A percentile compares a stretch with the other conserved stretches of the same genome.
These are phyloP conservation scores for Alternaria arbusti DNA, from an alignment of 2,329 filamentous ascomycete species.

Conservation along the genomic window DNA sequence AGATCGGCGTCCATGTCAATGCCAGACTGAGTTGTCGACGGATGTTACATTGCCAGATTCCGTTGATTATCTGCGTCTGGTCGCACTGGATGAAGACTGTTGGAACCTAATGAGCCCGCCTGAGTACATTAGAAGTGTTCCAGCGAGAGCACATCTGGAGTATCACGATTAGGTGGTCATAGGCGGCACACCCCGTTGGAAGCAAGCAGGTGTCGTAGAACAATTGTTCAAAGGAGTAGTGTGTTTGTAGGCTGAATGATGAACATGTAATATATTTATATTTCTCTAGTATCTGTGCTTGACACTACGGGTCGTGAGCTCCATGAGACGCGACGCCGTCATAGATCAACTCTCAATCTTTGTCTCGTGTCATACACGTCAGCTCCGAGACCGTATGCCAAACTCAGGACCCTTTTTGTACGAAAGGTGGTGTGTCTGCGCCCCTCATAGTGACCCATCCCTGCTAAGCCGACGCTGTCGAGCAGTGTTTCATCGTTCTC, in stretches of 20 bases:
- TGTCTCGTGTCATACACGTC: neutral
- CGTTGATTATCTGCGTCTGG: neutral
- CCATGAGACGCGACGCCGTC: neutral
- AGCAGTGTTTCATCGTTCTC: neutral
- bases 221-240: neutral
- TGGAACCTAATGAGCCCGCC: neutral
- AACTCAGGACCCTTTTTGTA: neutral
- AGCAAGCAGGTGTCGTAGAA: neutral
- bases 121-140: neutral
- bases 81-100: neutral
- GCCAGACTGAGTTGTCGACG: neutral
- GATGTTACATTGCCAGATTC: neutral
- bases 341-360: neutral
- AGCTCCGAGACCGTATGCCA: neutral
- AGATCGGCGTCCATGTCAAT: neutral
- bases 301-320: neutral
- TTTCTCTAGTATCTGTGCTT: neutral
- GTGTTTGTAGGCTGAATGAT: neutral
- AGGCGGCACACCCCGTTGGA: neutral
- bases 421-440: neutral
- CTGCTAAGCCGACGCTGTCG: neutral
- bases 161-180: neutral
- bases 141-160: neutral
- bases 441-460: neutral
- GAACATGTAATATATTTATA: neutral